A percentile compares a stretch with the other conserved stretches of the same genome.
These are phyloP conservation scores for Fusarium torreyae DNA, from an alignment of 2,329 filamentous ascomycete genomes.

Conservation along the genomic window DNA sequence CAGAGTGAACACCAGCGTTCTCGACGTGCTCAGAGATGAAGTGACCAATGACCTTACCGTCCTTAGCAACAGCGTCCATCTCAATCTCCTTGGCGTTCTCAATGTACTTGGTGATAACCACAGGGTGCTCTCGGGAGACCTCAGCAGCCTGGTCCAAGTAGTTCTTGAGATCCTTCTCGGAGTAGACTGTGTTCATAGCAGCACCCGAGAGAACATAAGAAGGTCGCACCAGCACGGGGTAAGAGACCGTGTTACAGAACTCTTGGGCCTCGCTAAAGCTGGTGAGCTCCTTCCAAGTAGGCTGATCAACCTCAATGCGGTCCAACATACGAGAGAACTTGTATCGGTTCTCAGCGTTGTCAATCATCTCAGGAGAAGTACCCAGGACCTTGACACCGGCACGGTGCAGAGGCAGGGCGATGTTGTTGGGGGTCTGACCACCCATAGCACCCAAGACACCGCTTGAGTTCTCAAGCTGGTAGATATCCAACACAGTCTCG, in stretches of 20 bases:
- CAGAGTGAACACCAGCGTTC: slow-evolving; percentile 98
- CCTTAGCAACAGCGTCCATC: slow-evolving; percentile 96
- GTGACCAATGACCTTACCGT: slow-evolving; percentile 91
- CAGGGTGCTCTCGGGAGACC: slow-evolving; percentile 94
- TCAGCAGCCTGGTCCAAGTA: slow-evolving; percentile 93
- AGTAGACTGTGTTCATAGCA: slow-evolving; percentile 99
- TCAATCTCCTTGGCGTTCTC: slow-evolving; percentile 99
- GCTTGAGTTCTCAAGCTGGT: slow-evolving; percentile 84
- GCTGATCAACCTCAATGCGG: slow-evolving; percentile 94
- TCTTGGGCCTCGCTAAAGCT: slow-evolving; percentile 90
- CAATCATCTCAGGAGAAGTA: slow-evolving; percentile 99
- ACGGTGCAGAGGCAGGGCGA: slow-evolving; percentile 89
- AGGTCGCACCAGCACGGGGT: slow-evolving; percentile 94
- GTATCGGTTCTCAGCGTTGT: slow-evolving; percentile 96
- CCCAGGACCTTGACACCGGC: slow-evolving; percentile 93
- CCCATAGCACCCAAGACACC: slow-evolving; percentile 97
- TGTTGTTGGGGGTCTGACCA: slow-evolving; percentile 98
- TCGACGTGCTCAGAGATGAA: slow-evolving; percentile 99
- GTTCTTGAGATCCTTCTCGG: slow-evolving; percentile 88
- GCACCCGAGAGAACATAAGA: slow-evolving; percentile 98
- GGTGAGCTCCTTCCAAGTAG: slow-evolving; percentile 97
- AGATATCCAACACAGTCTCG: slow-evolving; percentile 93
- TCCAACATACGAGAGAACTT: slow-evolving; percentile 99
- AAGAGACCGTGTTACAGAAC: slow-evolving; percentile 91
- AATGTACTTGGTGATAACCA: slow-evolving; percentile 99